Evolutionary conservation across 768 basidiomycete species (phyloP).

Genomic region (Leccinum broughii): DNA sequence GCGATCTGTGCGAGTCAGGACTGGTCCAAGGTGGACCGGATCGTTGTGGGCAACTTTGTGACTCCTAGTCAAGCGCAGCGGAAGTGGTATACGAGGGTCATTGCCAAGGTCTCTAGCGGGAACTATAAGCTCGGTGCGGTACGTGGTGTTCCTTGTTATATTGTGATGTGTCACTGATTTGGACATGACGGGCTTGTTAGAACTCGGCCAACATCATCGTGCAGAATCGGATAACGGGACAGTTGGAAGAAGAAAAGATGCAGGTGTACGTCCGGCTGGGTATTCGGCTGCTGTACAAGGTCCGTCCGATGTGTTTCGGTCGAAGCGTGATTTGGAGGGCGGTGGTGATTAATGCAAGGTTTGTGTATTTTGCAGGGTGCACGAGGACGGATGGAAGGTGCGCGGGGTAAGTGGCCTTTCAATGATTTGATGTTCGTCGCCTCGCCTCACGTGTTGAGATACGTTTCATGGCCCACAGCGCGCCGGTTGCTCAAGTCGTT

Average conservation of each 20-base stretch:
- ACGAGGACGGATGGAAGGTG: constrained; percentile 86
- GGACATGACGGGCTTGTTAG: constrained; percentile 37
- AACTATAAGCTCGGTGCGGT: constrained; percentile 90
- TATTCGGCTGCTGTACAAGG: constrained; percentile 90
- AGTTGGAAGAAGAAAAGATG: constrained; percentile 98
- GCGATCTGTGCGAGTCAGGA: constrained; percentile 94
- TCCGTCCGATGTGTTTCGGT: constrained; percentile 21
- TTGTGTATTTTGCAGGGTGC: constrained; percentile 55
- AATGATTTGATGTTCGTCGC: background rate
- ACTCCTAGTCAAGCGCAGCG: constrained; percentile 94
- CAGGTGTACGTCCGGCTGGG: constrained; percentile 90
- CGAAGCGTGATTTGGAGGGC: background rate
- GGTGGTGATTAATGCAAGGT: background rate
- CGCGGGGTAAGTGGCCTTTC: constrained; percentile 54
- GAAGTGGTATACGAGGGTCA: constrained; percentile 94
- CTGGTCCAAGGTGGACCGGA: constrained; percentile 85
- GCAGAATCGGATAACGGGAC: constrained; percentile 89
- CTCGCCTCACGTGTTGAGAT: constrained; percentile 1
- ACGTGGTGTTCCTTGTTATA: constrained; percentile 22
- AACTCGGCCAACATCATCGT: constrained; percentile 99
- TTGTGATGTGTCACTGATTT: background rate
- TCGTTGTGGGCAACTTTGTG: constrained; percentile 93
- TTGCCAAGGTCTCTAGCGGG: constrained; percentile 83
- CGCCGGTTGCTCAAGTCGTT: constrained; percentile 79
- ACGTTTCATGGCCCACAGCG: constrained; percentile 50